A percentile compares a stretch with the other conserved stretches of the same genome.
phyloP scores from a whole-genome alignment of 2,329 filamentous ascomycete species.

The Colletotrichum coccodes region DNA sequence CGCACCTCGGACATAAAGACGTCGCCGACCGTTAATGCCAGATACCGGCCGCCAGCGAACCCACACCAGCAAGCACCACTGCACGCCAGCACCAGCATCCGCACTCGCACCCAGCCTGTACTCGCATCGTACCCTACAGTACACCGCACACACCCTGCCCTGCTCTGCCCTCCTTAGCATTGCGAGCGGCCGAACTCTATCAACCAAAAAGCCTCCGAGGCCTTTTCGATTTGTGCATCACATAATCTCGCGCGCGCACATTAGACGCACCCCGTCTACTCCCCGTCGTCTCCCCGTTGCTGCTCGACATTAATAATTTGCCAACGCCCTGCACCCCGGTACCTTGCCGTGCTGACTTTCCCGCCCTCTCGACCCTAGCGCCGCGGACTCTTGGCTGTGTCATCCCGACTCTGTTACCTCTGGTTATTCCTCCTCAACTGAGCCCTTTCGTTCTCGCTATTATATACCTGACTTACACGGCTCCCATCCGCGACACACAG shows the following conservation, averaged over 20 bases:
- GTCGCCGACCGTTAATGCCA: conserved; percentile 43
- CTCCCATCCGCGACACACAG: not conserved
- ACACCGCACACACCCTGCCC: conserved; percentile 5
- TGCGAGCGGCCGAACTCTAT: conserved; percentile 31
- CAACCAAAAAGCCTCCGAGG: conserved; percentile 31
- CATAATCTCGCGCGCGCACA: conserved; percentile 33
- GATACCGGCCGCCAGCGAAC: not conserved
- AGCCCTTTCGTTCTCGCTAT: conserved; percentile 24
- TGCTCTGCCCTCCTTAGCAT: conserved; percentile 12
- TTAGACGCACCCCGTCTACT: conserved; percentile 30
- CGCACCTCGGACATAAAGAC: conserved; percentile 53
- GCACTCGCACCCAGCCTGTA: conserved; percentile 4
- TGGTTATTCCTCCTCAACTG: conserved; percentile 20
- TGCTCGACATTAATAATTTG: conserved; percentile 33
- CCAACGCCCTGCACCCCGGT: conserved; percentile 28
- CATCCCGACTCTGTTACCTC: conserved; percentile 28
- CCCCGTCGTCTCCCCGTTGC: conserved; percentile 4
- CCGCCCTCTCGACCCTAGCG: conserved; percentile 18
- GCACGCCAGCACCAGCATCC: conserved; percentile 12
- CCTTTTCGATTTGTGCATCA: conserved; percentile 7
- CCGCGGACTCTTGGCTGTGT: conserved; percentile 31
- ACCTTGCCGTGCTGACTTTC: conserved; percentile 28
- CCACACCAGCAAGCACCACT: conserved; percentile 12
- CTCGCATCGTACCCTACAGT: not conserved
- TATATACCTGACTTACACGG: conserved; percentile 32